Base-by-base conservation (phyloP, 768 basidiomycete genomes). In the Termitomyces heimii region DNA sequence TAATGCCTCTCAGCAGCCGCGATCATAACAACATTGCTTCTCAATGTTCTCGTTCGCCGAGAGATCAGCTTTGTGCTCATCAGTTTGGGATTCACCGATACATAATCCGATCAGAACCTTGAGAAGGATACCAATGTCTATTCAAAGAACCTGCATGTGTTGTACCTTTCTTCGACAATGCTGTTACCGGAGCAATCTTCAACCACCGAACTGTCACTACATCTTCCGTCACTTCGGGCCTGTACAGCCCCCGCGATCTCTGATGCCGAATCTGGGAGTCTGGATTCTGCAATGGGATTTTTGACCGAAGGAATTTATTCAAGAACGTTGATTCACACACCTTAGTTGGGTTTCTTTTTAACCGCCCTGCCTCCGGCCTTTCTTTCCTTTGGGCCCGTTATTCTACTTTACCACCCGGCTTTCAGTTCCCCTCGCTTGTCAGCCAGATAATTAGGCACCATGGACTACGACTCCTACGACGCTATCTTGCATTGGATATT, bases 391-490 rank as follows among this genome's bases (percentile, higher is more conserved):
- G 71, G 60, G 59, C 59, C 64, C 62, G 59, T 68, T 63, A 65
- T 67, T 66, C 61, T 73, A 74, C 63, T 64, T 67, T 73, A 72
- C 69, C 65, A 67, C 65, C 63, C 68, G 59, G 65, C 64, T 68
- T 68, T 66, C 60, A 58, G 56, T 62, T 45, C 51, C 50, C 50
- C 60, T 66, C 62, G 60, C 59, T 67, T 62, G 61, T 67, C 62
- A 67, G 71, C 70, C 69, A 58, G 29, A 58, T 73, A 73, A 71
- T 71, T 56, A 43, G 56, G 62, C 47, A 64, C 53, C 60, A 88
- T 88, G 79, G 87, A 89, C 70, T 92, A 91, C 72, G 88, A 90
- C 67, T 84, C 83, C 28, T 89, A 83, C 68, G 88, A 92, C 69
- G 89, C 90, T 47, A 75, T 90, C 39, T 76, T 90, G 14, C 89